These are phyloP conservation scores for Pythium utonaiense DNA, from an alignment of 352 stramenopile genomes.

Conservation along the genomic window DNA sequence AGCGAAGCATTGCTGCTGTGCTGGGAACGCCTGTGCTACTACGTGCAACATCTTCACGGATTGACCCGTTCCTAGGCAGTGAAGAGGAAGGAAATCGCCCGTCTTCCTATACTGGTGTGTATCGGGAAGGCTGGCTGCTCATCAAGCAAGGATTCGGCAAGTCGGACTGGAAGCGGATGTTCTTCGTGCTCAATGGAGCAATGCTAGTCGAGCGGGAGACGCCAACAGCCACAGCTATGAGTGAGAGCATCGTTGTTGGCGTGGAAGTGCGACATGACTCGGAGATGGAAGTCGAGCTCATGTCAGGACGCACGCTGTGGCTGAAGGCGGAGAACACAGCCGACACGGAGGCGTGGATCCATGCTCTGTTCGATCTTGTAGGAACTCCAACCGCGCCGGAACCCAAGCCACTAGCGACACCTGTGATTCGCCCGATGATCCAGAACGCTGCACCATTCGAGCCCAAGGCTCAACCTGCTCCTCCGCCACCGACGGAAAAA, in stretches of 20 bases:
- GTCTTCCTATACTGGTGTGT: constrained; percentile 20
- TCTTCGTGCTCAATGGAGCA: constrained; percentile 52
- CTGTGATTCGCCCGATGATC: constrained; percentile 12
- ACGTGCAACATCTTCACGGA: constrained; percentile 7
- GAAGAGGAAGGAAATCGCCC: neutral
- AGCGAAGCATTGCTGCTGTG: constrained; percentile 25
- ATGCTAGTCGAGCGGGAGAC: constrained; percentile 64
- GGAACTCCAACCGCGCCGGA: constrained; percentile 1
- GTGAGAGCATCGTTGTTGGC: constrained; percentile 45
- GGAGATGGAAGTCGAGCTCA: constrained; percentile 50
- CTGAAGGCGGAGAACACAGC: constrained; percentile 40
- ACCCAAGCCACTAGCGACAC: neutral
- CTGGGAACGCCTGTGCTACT: constrained; percentile 14
- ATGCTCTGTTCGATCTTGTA: constrained; percentile 29
- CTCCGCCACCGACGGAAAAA: constrained; percentile 21
- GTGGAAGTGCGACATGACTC: constrained; percentile 38
- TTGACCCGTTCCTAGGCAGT: neutral
- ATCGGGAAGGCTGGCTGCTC: constrained; percentile 58
- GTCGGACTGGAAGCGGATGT: constrained; percentile 56
- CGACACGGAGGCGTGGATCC: constrained; percentile 55
- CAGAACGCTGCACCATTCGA: neutral
- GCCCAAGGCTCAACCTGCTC: neutral
- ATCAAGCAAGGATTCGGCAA: constrained; percentile 40
- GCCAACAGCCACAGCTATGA: constrained; percentile 42
- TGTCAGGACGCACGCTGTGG: constrained; percentile 44